These are phyloP conservation scores for Penicillium hordei DNA, from an alignment of 2,329 filamentous ascomycete genomes.

Conservation along the genomic window DNA sequence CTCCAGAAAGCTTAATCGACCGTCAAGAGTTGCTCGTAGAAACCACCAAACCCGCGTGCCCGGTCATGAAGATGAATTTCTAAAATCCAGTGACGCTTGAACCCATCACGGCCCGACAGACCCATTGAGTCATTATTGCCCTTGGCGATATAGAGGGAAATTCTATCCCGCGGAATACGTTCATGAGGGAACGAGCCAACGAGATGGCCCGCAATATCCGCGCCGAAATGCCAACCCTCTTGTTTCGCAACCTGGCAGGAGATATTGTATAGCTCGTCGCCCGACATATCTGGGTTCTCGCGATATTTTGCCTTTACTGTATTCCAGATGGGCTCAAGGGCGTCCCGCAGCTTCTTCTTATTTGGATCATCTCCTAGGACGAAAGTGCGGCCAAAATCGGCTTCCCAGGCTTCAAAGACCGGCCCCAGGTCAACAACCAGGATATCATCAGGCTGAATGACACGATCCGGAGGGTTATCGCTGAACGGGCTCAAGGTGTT, in stretches of 20 bases:
- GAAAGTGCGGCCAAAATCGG: slow-evolving; percentile 55
- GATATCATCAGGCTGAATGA: slow-evolving; percentile 52
- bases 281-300: slow-evolving; percentile 48
- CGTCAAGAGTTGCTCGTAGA: slow-evolving; percentile 43
- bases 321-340: slow-evolving; percentile 50
- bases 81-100: slow-evolving; percentile 52
- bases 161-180: slow-evolving; percentile 51
- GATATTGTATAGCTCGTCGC: slow-evolving; percentile 50
- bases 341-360: slow-evolving; percentile 48
- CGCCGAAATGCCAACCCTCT: slow-evolving; percentile 49
- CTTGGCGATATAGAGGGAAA: slow-evolving; percentile 47
- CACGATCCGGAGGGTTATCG: slow-evolving; percentile 53
- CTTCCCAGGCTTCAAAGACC: slow-evolving; percentile 55
- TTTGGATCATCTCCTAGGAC: slow-evolving; percentile 50
- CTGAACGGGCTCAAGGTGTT: slow-evolving; percentile 52
- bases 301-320: slow-evolving; percentile 45
- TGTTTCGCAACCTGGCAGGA: slow-evolving; percentile 40
- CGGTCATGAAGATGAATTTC: slow-evolving; percentile 51
- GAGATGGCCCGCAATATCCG: slow-evolving; percentile 50
- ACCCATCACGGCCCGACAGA: slow-evolving; percentile 41
- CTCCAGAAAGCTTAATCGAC: slow-evolving; percentile 13
- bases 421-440: slow-evolving; percentile 54
- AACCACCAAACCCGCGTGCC: slow-evolving; percentile 42
- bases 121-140: slow-evolving; percentile 48
- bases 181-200: slow-evolving; percentile 55